phyloP scores from a whole-genome alignment of 2,329 filamentous ascomycete genomes.

The Camillea tinctor region DNA sequence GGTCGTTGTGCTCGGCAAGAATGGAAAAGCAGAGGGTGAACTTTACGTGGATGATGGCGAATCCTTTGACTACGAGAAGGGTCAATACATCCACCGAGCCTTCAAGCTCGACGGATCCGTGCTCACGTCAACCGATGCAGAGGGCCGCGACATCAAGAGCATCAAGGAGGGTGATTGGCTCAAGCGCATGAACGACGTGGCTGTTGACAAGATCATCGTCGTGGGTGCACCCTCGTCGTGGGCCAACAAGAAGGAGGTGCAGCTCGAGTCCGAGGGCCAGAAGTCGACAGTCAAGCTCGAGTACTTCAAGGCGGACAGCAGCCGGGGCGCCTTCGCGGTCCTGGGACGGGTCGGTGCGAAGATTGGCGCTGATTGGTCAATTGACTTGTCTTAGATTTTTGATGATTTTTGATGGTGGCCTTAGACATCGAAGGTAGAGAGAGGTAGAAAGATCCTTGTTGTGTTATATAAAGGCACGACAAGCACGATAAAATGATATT shows the following conservation, averaged over 20 bases:
- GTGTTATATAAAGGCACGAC: neutral
- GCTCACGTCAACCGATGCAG: slow-evolving; percentile 70
- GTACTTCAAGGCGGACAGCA: slow-evolving; percentile 51
- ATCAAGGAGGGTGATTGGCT: slow-evolving; percentile 71
- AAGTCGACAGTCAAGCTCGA: slow-evolving; percentile 59
- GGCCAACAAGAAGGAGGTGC: slow-evolving; percentile 62
- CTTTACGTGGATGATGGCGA: slow-evolving; percentile 94
- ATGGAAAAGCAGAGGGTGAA: slow-evolving; percentile 71
- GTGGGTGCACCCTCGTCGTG: slow-evolving; percentile 75
- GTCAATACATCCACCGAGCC: slow-evolving; percentile 82
- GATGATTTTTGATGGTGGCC: neutral
- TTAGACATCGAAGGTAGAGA: neutral
- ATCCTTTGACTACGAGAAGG: slow-evolving; percentile 81
- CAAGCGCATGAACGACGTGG: slow-evolving; percentile 74
- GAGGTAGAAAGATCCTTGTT: neutral
- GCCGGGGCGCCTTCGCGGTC: slow-evolving; percentile 50
- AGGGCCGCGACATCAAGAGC: slow-evolving; percentile 50
- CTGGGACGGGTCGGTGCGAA: slow-evolving; percentile 51
- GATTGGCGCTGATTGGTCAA: slow-evolving; percentile 55
- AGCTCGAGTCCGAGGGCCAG: slow-evolving; percentile 52
- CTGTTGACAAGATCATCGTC: slow-evolving; percentile 80
- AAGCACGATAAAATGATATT: neutral
- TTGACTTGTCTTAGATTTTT: slow-evolving; percentile 35
- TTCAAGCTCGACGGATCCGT: slow-evolving; percentile 65
- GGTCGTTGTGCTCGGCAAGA: slow-evolving; percentile 68